A percentile compares a stretch with the other conserved stretches of the same genome.
Conservation (phyloP, 805 yeast genomes). For the Kuraishia cidri region DNA sequence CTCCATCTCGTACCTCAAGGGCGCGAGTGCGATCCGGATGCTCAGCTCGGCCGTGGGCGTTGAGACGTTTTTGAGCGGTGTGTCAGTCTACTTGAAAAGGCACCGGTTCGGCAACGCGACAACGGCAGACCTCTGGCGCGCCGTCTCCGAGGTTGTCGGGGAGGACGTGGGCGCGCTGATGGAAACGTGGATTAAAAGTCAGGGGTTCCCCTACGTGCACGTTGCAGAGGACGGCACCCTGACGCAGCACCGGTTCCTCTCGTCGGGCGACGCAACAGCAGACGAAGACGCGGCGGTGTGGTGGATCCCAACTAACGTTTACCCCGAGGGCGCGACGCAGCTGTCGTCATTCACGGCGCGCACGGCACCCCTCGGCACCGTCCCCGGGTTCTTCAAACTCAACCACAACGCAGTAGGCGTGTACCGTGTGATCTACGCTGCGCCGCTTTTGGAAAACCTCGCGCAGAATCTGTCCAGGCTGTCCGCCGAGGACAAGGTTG, state of each 20-base stretch:
- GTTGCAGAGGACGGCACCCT: slow-evolving; percentile 36
- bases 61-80: slow-evolving; percentile 64
- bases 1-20: slow-evolving; percentile 73
- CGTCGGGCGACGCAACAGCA: slow-evolving; percentile 48
- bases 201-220: slow-evolving; percentile 65
- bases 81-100: slow-evolving; percentile 54
- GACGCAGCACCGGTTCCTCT: slow-evolving; percentile 52
- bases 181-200: slow-evolving; percentile 63
- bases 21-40: slow-evolving; percentile 75
- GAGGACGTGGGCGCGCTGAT: slow-evolving; percentile 49
- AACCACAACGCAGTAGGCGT: slow-evolving; percentile 44
- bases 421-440: slow-evolving; percentile 45
- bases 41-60: slow-evolving; percentile 62
- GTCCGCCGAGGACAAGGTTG: slow-evolving; percentile 40
- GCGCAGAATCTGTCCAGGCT: slow-evolving; percentile 28
- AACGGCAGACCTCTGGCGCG: slow-evolving; percentile 65
- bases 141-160: slow-evolving; percentile 55
- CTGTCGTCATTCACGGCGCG: slow-evolving; percentile 2
- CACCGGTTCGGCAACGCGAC: slow-evolving; percentile 65
- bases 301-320: slow-evolving; percentile 48
- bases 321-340: slow-evolving; percentile 12
- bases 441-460: slow-evolving; percentile 26
- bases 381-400: slow-evolving; percentile 29
- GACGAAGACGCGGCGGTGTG: slow-evolving; percentile 50
- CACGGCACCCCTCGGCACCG: slow-evolving; percentile 7